Percentiles rank a stretch among this genome's conserved stretches.
These are phyloP conservation scores for Glycine soja DNA, from an alignment of 306 rosid species.

Conservation along the genomic window DNA sequence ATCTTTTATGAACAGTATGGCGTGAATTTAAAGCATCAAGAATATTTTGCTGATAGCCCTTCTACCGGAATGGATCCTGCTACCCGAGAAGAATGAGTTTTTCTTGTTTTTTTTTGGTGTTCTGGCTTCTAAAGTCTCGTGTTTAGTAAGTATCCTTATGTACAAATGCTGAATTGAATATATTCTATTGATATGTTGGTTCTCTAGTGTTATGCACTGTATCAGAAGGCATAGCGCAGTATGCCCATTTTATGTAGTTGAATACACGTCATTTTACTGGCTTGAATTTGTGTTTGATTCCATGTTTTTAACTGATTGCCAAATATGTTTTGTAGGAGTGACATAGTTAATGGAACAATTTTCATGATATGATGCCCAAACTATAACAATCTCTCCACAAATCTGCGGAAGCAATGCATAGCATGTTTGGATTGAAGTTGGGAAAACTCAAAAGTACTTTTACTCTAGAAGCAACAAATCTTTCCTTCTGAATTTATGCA, in stretches of 20 bases:
- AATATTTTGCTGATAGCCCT: constrained; percentile 96
- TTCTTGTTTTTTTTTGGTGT: background rate
- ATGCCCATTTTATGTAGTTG: constrained; percentile 38
- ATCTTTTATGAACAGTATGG: constrained; percentile 56
- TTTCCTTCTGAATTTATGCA: too few relatives aligned
- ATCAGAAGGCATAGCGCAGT: background rate
- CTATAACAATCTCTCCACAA: background rate
- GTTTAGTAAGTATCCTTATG: constrained; percentile 7
- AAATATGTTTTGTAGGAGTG: constrained; percentile 30
- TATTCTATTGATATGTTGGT: constrained; percentile 11
- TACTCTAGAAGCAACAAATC: too few relatives aligned
- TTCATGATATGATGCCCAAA: background rate
- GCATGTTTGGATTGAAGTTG: too few relatives aligned
- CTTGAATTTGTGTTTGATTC: constrained; percentile 4
- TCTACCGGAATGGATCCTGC: constrained; percentile 84
- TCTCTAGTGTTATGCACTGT: constrained; percentile 12
- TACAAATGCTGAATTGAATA: constrained; percentile 22
- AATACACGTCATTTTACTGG: constrained; percentile 11
- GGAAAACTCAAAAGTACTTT: too few relatives aligned
- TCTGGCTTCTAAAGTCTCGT: constrained; percentile 36
- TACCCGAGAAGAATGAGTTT: constrained; percentile 83
- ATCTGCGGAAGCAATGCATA: constrained; percentile 13
- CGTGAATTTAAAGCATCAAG: constrained; percentile 93
- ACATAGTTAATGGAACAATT: background rate
- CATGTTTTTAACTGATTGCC: background rate